phyloP scores from a whole-genome alignment of 257 asterid genomes.

The Solanum arcanum region DNA sequence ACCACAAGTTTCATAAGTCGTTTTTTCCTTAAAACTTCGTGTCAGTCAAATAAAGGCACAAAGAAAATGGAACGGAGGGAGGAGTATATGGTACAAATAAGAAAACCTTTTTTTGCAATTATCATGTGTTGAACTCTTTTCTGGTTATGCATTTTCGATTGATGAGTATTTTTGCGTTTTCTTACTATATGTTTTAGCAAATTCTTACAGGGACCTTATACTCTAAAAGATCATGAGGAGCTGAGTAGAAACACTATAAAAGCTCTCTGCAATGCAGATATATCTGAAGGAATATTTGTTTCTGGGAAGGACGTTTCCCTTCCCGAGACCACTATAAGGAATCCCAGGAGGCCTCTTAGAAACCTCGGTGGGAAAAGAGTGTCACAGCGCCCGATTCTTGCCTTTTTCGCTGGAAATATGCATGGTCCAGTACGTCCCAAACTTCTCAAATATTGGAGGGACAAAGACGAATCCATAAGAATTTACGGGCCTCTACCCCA shows the following conservation, averaged over 20 bases:
- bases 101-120: neutral
- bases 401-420: constrained; percentile 76
- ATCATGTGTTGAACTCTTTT: neutral
- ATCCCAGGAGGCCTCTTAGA: constrained; percentile 61
- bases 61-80: neutral
- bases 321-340: constrained; percentile 67
- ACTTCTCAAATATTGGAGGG: constrained; percentile 61
- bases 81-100: neutral
- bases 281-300: constrained; percentile 56
- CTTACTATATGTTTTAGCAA: neutral
- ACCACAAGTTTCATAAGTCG: neutral
- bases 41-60: neutral
- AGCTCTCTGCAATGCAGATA: constrained; percentile 84
- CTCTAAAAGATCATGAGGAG: constrained; percentile 52
- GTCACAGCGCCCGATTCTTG: constrained; percentile 76
- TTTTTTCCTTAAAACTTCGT: neutral
- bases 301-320: constrained; percentile 64
- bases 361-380: constrained; percentile 73
- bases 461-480: constrained; percentile 63
- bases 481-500: constrained; percentile 65
- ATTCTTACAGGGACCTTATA: constrained; percentile 63
- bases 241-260: constrained; percentile 57
- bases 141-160: neutral
- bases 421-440: constrained; percentile 80
- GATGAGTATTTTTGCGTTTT: neutral